Conservation (phyloP, 2,329 filamentous ascomycete genomes). For the Fusarium sp. region DNA sequence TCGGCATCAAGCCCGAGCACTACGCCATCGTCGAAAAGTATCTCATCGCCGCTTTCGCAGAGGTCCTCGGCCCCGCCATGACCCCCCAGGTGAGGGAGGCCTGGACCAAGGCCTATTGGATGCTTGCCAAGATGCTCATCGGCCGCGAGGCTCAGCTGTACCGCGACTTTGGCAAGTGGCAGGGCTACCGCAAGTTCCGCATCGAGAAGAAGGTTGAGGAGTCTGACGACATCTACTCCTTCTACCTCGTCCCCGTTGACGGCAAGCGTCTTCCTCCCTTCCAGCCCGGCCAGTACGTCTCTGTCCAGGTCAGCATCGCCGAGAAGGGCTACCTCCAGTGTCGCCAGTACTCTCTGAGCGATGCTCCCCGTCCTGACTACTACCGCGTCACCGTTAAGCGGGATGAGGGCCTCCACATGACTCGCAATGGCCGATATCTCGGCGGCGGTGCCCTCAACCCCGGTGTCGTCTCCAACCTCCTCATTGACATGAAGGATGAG, state of each 20-base stretch:
- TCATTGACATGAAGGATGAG: slow-evolving; percentile 71
- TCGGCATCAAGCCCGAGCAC: slow-evolving; percentile 75
- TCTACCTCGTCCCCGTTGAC: slow-evolving; percentile 75
- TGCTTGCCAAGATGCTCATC: slow-evolving; percentile 80
- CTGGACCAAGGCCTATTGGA: slow-evolving; percentile 79
- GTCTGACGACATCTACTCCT: slow-evolving; percentile 76
- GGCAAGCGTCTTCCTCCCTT: slow-evolving; percentile 70
- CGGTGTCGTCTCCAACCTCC: slow-evolving; percentile 76
- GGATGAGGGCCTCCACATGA: slow-evolving; percentile 65
- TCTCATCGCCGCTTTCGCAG: slow-evolving; percentile 74
- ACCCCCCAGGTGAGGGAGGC: slow-evolving; percentile 73
- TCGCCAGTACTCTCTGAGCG: slow-evolving; percentile 79
- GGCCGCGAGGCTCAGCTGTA: slow-evolving; percentile 74
- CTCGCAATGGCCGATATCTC: slow-evolving; percentile 38
- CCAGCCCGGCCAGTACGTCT: slow-evolving; percentile 79
- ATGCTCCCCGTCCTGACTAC: slow-evolving; percentile 69
- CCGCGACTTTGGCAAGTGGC: slow-evolving; percentile 70
- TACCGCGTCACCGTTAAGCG: slow-evolving; percentile 80
- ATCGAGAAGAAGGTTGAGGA: slow-evolving; percentile 75
- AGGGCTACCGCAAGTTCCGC: slow-evolving; percentile 74
- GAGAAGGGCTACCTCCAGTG: slow-evolving; percentile 70
- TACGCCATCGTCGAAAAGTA: slow-evolving; percentile 78
- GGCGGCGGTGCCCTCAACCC: slow-evolving; percentile 58
- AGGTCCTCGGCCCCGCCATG: slow-evolving; percentile 73
- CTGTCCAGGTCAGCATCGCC: slow-evolving; percentile 69